phyloP scores from a whole-genome alignment of 2,329 filamentous ascomycete genomes.

The Diaporthe amygdali region DNA sequence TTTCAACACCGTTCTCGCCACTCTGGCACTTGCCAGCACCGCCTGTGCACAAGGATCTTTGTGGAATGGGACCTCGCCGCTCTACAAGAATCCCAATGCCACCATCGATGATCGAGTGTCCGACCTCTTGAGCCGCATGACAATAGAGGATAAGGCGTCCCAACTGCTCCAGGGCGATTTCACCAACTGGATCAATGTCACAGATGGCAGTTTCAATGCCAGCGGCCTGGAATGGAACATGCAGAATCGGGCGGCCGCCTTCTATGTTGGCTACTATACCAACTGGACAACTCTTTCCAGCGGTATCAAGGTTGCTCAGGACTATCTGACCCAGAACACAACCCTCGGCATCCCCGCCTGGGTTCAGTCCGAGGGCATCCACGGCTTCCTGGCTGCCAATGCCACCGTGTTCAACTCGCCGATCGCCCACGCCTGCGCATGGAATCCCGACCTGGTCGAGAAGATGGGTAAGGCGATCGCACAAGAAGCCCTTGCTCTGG shows the following conservation, averaged over 20 bases:
- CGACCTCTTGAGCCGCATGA: slow-evolving; percentile 76
- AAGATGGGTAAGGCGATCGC: slow-evolving; percentile 72
- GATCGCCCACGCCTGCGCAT: slow-evolving; percentile 74
- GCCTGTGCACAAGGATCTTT: slow-evolving; percentile 18
- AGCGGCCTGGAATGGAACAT: slow-evolving; percentile 72
- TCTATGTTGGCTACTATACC: slow-evolving; percentile 74
- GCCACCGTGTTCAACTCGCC: slow-evolving; percentile 82
- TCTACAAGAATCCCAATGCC: slow-evolving; percentile 69
- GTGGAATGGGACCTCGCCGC: slow-evolving; percentile 33
- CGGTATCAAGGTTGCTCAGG: slow-evolving; percentile 69
- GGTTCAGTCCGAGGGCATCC: slow-evolving; percentile 76
- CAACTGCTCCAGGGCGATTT: slow-evolving; percentile 75
- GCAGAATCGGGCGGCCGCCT: slow-evolving; percentile 67
- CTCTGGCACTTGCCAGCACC: slow-evolving; percentile 21
- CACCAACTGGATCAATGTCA: slow-evolving; percentile 75
- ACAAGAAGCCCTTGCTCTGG: slow-evolving; percentile 68
- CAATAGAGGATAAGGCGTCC: slow-evolving; percentile 73
- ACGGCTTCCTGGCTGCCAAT: slow-evolving; percentile 74
- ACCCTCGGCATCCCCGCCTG: slow-evolving; percentile 74
- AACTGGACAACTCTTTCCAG: slow-evolving; percentile 66
- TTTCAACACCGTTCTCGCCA: neutral
- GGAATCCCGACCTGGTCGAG: slow-evolving; percentile 67
- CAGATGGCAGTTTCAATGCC: slow-evolving; percentile 69
- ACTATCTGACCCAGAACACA: slow-evolving; percentile 71
- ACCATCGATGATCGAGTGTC: slow-evolving; percentile 67